phyloP scores from a whole-genome alignment of 192 early-diverging fungal genomes.

The Mortierella alpina region DNA sequence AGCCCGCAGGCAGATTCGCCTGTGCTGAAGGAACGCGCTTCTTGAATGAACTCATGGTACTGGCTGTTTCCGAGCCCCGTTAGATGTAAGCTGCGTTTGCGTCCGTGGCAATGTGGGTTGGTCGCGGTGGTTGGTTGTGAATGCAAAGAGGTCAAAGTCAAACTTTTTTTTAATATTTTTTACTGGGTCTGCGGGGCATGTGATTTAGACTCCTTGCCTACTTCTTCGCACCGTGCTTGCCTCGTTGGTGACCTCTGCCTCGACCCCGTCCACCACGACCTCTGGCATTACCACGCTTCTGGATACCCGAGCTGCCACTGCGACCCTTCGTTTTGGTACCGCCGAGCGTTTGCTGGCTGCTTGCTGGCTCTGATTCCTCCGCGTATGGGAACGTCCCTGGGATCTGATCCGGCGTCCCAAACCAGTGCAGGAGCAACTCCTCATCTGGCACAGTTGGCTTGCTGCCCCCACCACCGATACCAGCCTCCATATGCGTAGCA shows the following conservation, averaged over 20 bases:
- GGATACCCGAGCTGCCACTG: conserved; percentile 5
- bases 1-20: conserved; percentile 73
- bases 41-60: conserved; percentile 57
- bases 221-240: conserved; percentile 1
- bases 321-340: neutral
- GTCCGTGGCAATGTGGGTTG: neutral
- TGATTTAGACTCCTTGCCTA: neutral
- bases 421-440: conserved; percentile 33
- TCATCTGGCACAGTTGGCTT: conserved; percentile 11
- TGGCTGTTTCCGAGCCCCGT: neutral
- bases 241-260: neutral
- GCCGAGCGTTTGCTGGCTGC: neutral
- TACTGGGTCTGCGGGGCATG: no score
- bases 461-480: conserved; percentile 1
- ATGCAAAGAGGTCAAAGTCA: neutral
- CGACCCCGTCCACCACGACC: neutral
- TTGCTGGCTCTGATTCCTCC: conserved; percentile 2
- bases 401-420: conserved; percentile 46
- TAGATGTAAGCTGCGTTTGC: conserved; percentile 1
- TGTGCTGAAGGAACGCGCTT: conserved; percentile 68
- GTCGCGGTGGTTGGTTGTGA: no score
- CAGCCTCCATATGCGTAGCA: neutral
- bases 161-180: conserved; percentile 6
- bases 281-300: no score
- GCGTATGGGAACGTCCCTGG: conserved; percentile 45